Evolutionary conservation across 768 basidiomycete species (phyloP).

Genomic region (Pisolithus albus): DNA sequence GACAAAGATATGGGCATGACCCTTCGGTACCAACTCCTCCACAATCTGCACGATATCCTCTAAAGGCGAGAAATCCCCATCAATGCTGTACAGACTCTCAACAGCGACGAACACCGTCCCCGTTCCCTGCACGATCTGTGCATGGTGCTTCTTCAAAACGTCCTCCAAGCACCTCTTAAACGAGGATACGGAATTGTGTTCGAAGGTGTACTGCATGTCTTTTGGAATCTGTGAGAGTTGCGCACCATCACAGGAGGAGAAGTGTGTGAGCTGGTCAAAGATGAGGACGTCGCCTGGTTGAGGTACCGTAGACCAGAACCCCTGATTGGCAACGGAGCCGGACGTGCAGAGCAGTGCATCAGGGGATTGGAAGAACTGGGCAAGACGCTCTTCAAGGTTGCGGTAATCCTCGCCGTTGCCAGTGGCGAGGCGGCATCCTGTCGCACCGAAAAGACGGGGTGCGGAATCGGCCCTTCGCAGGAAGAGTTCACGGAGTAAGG

Average conservation of each 20-base stretch:
- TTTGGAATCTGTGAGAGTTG: constrained; percentile 28
- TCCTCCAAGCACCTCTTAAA: constrained; percentile 24
- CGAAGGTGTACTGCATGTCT: constrained; percentile 28
- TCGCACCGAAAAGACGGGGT: constrained; percentile 35
- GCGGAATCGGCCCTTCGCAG: constrained; percentile 26
- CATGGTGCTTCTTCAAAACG: constrained; percentile 19
- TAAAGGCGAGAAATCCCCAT: constrained; percentile 49
- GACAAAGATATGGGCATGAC: constrained; percentile 39
- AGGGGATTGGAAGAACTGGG: constrained; percentile 38
- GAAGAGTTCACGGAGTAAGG: constrained; percentile 20
- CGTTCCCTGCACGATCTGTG: constrained; percentile 17
- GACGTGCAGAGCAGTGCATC: constrained; percentile 30
- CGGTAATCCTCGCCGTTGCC: constrained; percentile 31
- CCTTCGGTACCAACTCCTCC: constrained; percentile 30
- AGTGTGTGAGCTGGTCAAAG: constrained; percentile 48
- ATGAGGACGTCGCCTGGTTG: constrained; percentile 40
- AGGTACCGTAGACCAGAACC: constrained; percentile 42
- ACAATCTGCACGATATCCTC: constrained; percentile 34
- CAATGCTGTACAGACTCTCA: constrained; percentile 57
- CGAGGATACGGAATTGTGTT: constrained; percentile 38
- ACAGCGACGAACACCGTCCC: constrained; percentile 41
- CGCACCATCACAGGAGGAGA: constrained; percentile 46
- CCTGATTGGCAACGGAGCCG: constrained; percentile 48
- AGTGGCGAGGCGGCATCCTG: constrained; percentile 39
- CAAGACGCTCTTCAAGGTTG: no score